Evolutionary conservation across 1,284 basidiomycete genomes (phyloP).

Genomic region (Neolentinus lepideus): DNA sequence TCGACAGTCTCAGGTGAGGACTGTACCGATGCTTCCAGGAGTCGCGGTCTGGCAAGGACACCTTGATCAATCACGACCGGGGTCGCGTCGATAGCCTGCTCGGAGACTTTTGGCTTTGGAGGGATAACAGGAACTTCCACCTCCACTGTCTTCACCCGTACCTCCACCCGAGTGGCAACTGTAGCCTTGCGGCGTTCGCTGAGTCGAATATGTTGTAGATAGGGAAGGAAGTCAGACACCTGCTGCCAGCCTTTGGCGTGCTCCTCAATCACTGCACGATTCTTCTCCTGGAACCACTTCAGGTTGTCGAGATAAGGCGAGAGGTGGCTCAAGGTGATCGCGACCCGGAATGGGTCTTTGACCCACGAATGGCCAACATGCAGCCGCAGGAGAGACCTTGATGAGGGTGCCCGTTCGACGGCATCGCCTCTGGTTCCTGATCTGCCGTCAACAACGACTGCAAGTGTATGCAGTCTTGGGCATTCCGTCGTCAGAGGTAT

Average conservation of each 20-base stretch:
- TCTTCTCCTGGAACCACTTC: constrained; percentile 71
- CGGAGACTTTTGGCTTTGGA: constrained; percentile 10
- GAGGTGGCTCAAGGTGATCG: constrained; percentile 68
- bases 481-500: constrained; percentile 51
- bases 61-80: constrained; percentile 37
- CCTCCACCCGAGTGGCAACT: constrained; percentile 8
- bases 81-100: constrained; percentile 52
- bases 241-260: constrained; percentile 63
- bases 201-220: constrained; percentile 56
- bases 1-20: constrained; percentile 38
- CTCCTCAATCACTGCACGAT: constrained; percentile 59
- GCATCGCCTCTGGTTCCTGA: constrained; percentile 17
- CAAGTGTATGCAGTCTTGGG: constrained; percentile 52
- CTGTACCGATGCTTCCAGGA: constrained; percentile 38
- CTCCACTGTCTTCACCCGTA: not conserved
- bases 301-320: constrained; percentile 60
- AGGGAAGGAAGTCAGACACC: constrained; percentile 58
- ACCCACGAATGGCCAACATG: constrained; percentile 71
- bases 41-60: constrained; percentile 39
- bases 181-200: constrained; percentile 45
- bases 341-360: constrained; percentile 54
- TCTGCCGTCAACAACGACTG: constrained; percentile 54
- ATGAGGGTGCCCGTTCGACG: constrained; percentile 35
- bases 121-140: constrained; percentile 11
- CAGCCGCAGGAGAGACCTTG: constrained; percentile 52